Base-by-base conservation (phyloP, 495 filamentous ascomycete species). In the Neurospora cerealis region DNA sequence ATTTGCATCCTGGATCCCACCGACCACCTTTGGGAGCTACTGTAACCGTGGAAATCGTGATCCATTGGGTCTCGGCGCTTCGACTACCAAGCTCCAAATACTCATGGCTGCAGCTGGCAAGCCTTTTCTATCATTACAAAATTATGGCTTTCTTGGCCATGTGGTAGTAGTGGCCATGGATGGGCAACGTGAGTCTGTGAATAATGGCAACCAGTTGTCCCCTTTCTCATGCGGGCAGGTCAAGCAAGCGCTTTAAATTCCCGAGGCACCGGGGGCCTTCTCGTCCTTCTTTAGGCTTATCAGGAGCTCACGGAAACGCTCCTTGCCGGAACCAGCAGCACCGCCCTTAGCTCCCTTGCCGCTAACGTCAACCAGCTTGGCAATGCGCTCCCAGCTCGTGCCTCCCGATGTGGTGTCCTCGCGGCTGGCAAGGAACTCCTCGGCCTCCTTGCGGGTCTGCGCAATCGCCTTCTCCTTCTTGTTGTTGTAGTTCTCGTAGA, bases 401-500 rank as follows among this genome's bases (percentile, higher is more conserved):
- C 96, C 96, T 34, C 96, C 96, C 2, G 92, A 91, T 21, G 92
- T 90, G 44, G 94, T 98, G 80, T 98, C 93, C 79, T 99, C 94
- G 60, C 95, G 89, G 79, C 84, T 93, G 70, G 89, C 90, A 38
- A 98, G 84, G 84, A 98, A 98, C 75, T 98, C 90, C 80, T 98
- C 95, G n/a, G 95, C 96, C 76, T 98, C 96, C 77, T 90, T 88
- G 74, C 91, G 87, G 40, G 96, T 94, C 85, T 95, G 92, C 48
- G 90, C 87, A 75, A 97, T 89, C 72, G 83, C 87, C 87, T 98
- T 98, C 77, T 98, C 96, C 78, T 94, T 93, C 85, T 97, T 97
- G 80, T 91, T 91, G 85, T 97, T 97, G 88, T 99, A 99, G 81
- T 97, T 97, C 81, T 97, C 94, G 85, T 99, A 99, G 86, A 99